These are phyloP conservation scores for Houttuynia cordata DNA, from an alignment of 164 flowering plant genomes.

Conservation along the genomic window DNA sequence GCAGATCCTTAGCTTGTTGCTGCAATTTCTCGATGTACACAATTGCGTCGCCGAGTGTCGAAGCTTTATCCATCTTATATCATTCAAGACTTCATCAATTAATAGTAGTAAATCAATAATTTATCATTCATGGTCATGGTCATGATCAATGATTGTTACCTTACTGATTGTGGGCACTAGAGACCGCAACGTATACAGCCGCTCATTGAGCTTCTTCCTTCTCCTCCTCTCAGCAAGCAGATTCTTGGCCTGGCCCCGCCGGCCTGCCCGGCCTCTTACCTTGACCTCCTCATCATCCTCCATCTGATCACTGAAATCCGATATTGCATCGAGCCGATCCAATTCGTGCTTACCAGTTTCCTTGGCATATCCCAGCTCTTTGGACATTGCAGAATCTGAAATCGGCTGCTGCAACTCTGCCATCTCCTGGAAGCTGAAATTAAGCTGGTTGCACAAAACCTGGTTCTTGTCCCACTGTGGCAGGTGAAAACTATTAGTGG, in stretches of 20 bases:
- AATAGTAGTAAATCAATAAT: neutral
- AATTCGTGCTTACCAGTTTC: conserved; percentile 31
- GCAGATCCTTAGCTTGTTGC: conserved; percentile 65
- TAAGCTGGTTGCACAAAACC: conserved; percentile 6
- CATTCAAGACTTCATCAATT: conserved; percentile 1
- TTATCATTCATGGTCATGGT: neutral
- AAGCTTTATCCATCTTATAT: conserved; percentile 67
- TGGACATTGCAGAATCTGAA: conserved; percentile 8
- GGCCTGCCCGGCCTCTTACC: conserved; percentile 35
- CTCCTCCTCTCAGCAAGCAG: conserved; percentile 87
- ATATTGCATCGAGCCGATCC: conserved; percentile 36
- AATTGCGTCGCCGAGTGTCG: conserved; percentile 84
- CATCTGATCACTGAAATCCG: conserved; percentile 68
- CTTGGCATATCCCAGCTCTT: conserved; percentile 25
- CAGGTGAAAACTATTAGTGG: conserved; percentile 7
- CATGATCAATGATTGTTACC: conserved; percentile 23
- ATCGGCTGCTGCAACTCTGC: conserved; percentile 24
- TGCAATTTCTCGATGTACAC: conserved; percentile 66
- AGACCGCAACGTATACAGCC: conserved; percentile 65
- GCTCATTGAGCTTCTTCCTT: conserved; percentile 87
- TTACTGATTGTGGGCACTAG: conserved; percentile 85
- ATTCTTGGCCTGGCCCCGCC: conserved; percentile 56
- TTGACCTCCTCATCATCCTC: conserved; percentile 70
- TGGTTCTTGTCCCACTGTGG: neutral
- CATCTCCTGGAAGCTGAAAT: conserved; percentile 11